phyloP scores from a whole-genome alignment of 257 asterid species.

The Solanum pennellii region DNA sequence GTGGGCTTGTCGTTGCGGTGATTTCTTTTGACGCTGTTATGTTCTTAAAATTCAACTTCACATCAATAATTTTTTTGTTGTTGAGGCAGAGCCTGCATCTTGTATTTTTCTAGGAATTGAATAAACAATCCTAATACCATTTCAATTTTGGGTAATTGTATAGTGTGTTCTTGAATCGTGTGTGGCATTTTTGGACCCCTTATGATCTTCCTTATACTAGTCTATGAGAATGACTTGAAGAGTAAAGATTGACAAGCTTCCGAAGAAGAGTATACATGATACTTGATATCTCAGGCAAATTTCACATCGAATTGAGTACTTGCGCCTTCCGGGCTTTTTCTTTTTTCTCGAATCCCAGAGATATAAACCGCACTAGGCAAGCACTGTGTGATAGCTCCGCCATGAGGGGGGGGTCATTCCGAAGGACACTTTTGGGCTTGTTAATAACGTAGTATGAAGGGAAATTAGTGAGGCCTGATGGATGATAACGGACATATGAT shows the following conservation, averaged over 20 bases:
- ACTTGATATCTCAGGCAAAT: no score
- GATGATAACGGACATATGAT: not conserved
- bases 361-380: no score
- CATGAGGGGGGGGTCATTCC: no score
- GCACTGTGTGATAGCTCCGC: no score
- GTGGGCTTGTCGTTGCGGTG: conserved; percentile 51
- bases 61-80: not conserved
- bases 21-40: not conserved
- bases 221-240: not conserved
- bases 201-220: not conserved
- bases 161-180: not conserved
- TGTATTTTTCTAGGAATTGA: not conserved
- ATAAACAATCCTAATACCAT: not conserved
- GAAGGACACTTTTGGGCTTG: not conserved
- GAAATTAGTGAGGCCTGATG: not conserved
- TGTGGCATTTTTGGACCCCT: not conserved
- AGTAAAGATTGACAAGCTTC: not conserved
- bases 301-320: not conserved
- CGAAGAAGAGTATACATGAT: no score
- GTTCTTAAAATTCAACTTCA: not conserved
- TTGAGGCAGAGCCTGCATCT: not conserved
- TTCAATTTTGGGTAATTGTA: not conserved
- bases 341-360: no score
- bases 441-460: not conserved
- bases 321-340: not conserved